These are phyloP conservation scores for Penicillium sp. DNA, from an alignment of 2,329 filamentous ascomycete species.

Conservation along the genomic window DNA sequence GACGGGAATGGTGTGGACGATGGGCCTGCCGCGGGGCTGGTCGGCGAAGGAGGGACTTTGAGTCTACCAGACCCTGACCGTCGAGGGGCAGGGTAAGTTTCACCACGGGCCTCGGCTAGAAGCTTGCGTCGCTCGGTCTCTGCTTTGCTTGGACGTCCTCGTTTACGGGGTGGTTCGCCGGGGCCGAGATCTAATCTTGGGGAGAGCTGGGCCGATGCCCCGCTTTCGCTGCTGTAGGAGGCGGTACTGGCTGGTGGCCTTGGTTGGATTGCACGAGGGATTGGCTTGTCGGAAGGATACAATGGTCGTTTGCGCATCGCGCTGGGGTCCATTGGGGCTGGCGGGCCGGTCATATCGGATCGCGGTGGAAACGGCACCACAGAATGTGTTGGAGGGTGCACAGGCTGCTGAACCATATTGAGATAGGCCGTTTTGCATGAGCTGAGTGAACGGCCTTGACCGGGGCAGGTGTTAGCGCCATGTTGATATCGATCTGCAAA, in stretches of 20 bases:
- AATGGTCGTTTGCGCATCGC: constrained; percentile 33
- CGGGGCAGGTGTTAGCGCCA: constrained; percentile 9
- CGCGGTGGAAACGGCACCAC: constrained; percentile 20
- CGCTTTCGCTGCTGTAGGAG: constrained; percentile 36
- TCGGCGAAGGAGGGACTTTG: constrained; percentile 31
- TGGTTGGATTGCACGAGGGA: constrained; percentile 42
- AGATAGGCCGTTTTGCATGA: constrained; percentile 38
- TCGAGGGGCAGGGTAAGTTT: constrained; percentile 38
- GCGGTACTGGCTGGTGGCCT: constrained; percentile 35
- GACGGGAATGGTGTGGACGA: constrained; percentile 19
- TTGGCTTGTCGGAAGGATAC: constrained; percentile 30
- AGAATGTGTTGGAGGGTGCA: constrained; percentile 18
- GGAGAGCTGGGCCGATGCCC: constrained; percentile 35
- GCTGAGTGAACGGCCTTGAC: constrained; percentile 40
- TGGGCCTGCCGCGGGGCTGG: constrained; percentile 31
- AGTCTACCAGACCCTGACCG: constrained; percentile 26
- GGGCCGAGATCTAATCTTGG: constrained; percentile 30
- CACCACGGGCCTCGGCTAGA: constrained; percentile 39
- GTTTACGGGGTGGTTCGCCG: constrained; percentile 40
- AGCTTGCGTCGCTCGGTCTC: constrained; percentile 41
- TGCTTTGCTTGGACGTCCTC: constrained; percentile 44
- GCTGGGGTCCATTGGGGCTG: constrained; percentile 27
- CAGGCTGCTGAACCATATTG: constrained; percentile 34
- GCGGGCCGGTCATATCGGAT: constrained; percentile 22
- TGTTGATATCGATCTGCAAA: constrained; percentile 1